These are phyloP conservation scores for Tuber melanosporum DNA, from an alignment of 495 filamentous ascomycete genomes.

Conservation along the genomic window DNA sequence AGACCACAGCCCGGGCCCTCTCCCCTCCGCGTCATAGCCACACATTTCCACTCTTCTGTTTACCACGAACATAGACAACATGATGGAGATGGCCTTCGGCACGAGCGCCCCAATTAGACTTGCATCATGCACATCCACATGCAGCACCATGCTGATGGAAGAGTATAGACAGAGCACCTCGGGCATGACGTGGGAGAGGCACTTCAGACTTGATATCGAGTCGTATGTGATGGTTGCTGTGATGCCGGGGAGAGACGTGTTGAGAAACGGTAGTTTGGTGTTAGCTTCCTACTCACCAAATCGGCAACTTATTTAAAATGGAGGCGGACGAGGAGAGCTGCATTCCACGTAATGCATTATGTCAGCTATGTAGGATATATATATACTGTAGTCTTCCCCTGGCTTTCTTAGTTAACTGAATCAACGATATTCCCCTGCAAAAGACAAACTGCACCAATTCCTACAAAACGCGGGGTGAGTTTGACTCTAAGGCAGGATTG, in stretches of 20 bases:
- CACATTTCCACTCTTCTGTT: conserved; percentile 55
- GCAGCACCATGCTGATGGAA: conserved; percentile 54
- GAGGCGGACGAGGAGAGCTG: too few species aligned
- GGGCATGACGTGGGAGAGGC: conserved; percentile 50
- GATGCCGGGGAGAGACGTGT: neutral
- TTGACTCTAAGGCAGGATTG: neutral
- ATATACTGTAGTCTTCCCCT: too few species aligned
- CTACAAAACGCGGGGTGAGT: neutral
- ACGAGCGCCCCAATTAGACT: conserved; percentile 56
- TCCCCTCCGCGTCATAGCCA: conserved; percentile 46
- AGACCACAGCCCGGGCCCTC: conserved; percentile 55
- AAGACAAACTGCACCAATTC: too few species aligned
- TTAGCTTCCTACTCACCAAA: too few species aligned
- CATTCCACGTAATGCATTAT: too few species aligned
- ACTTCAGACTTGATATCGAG: conserved; percentile 40
- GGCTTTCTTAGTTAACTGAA: too few species aligned
- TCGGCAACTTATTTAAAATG: too few species aligned
- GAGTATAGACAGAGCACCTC: conserved; percentile 49
- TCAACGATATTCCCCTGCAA: too few species aligned
- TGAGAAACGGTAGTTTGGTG: too few species aligned
- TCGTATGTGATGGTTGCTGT: conserved; percentile 43
- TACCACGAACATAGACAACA: conserved; percentile 58
- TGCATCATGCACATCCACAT: conserved; percentile 57
- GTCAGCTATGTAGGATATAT: too few species aligned
- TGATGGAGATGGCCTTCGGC: conserved; percentile 57